A percentile compares a stretch with the other conserved stretches of the same genome.
phyloP scores from a whole-genome alignment of 345 rosid genomes.

The Citrus sp. region DNA sequence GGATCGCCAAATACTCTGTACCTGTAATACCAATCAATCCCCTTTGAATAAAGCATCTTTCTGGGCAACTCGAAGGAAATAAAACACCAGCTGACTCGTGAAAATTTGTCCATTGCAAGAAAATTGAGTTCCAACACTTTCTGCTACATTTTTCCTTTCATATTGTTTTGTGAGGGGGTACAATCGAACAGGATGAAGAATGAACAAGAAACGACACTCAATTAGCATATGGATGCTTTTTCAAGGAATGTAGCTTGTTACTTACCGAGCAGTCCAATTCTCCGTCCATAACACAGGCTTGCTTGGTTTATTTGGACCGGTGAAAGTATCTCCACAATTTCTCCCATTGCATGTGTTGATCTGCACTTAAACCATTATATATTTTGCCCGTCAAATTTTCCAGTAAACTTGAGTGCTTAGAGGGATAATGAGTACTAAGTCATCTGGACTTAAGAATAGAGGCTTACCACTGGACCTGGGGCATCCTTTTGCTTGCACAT shows the following conservation, averaged over 20 bases:
- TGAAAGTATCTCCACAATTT: slow-evolving; percentile 55
- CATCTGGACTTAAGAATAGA: too few species aligned
- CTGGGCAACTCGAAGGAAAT: neutral
- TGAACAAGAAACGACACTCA: neutral
- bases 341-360: slow-evolving; percentile 56
- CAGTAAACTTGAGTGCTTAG: neutral
- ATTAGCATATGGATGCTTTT: neutral
- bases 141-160: neutral
- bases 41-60: neutral
- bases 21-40: slow-evolving; percentile 18
- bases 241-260: neutral
- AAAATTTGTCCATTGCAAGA: too few species aligned
- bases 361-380: slow-evolving; percentile 13
- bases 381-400: neutral
- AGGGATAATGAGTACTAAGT: too few species aligned
- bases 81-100: too few species aligned
- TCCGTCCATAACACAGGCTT: slow-evolving; percentile 54
- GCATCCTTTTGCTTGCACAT: slow-evolving; percentile 59
- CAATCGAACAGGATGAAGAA: neutral
- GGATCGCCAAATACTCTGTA: slow-evolving; percentile 54
- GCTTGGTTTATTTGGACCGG: slow-evolving; percentile 39
- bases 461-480: slow-evolving; percentile 42
- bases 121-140: neutral
- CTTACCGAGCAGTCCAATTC: slow-evolving; percentile 60
- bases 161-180: neutral